Evolutionary conservation across 2,329 filamentous ascomycete genomes (phyloP), one percentile per base, ranked within the genome.

Genomic region (Ramularia collo-cygni): DNA sequence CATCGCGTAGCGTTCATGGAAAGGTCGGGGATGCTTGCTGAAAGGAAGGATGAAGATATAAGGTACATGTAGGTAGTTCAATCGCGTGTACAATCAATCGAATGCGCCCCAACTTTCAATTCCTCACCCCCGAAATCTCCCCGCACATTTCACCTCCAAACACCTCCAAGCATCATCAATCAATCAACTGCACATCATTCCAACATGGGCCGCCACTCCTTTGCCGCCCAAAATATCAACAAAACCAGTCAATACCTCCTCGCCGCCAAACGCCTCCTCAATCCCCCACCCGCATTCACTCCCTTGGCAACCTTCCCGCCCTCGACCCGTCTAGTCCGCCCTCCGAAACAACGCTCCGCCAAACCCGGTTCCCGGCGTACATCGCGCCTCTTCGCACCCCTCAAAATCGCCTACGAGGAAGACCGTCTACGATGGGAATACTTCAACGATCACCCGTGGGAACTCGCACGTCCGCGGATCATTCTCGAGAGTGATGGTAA

Each of bases 391-490:
- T 96, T 89, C 70, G 78, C 81, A 54, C 92, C 92, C 1, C 76
- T 88, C 50, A 67, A 71, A 42, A 81, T 98, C 48, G 69, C 68
- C 38, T 95, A 92, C 61, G 77, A 83, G 44, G 92, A 98, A 63
- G 92, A 98, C 65, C 65, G 69, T 44, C 71, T 98, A 57, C 81
- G 92, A 48, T 72, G 67, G 52, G 77, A 81, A 18, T 98, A 96
- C 68, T 98, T 85, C 70, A 79, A 75, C 57, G 90, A 98, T 63
- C 92, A 98, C 62, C 92, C 92, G 4, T 98, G 92, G 92, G 92
- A 98, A 66, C 69, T 98, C 58, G 92, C 92, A 13, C 76, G 90
- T 47, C 92, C 92, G 39, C 76, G 86, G 52, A 73, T 95, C 43
- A 71, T 98, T 33, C 68, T 96, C 8, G 92, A 98, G 66, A 71